These are phyloP conservation scores for Medakamo hakoo DNA, from an alignment of 139 green algal genomes.

Conservation along the genomic window DNA sequence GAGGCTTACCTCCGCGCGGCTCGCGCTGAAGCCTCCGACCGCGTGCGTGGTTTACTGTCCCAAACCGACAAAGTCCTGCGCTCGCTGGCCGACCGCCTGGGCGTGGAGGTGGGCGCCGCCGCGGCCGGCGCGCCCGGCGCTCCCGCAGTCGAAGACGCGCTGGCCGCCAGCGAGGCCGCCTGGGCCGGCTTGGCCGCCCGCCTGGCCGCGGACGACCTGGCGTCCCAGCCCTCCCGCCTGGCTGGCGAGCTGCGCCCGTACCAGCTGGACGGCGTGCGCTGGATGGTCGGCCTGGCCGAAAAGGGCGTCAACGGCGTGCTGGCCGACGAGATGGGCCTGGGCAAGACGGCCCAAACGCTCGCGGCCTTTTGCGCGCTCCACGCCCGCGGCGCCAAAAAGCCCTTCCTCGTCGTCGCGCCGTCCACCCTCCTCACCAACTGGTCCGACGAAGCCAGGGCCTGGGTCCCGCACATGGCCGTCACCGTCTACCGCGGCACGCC, in stretches of 20 bases:
- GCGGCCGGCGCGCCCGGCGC: no score
- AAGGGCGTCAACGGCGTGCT: neutral
- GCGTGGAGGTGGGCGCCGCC: neutral
- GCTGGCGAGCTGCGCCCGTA: neutral
- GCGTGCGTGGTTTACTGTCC: neutral
- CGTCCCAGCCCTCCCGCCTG: neutral
- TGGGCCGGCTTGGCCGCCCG: neutral
- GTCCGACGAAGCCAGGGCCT: slow-evolving; percentile 58
- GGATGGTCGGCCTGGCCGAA: neutral
- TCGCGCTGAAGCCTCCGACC: neutral
- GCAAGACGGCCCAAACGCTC: slow-evolving; percentile 83
- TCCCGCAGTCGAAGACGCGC: no score
- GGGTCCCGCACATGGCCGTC: slow-evolving; percentile 50
- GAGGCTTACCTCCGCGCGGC: neutral
- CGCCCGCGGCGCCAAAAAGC: neutral
- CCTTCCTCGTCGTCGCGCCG: slow-evolving; percentile 51
- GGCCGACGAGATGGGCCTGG: slow-evolving; percentile 31
- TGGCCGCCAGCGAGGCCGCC: neutral
- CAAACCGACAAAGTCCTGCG: neutral
- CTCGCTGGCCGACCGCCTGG: neutral
- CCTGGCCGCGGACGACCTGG: neutral
- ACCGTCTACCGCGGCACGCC: slow-evolving; percentile 24
- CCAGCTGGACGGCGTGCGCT: neutral
- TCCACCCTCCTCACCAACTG: slow-evolving; percentile 79
- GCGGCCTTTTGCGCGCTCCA: neutral